Conservation (phyloP, 176 grass and related monocot genomes). For the Canna indica region DNA sequence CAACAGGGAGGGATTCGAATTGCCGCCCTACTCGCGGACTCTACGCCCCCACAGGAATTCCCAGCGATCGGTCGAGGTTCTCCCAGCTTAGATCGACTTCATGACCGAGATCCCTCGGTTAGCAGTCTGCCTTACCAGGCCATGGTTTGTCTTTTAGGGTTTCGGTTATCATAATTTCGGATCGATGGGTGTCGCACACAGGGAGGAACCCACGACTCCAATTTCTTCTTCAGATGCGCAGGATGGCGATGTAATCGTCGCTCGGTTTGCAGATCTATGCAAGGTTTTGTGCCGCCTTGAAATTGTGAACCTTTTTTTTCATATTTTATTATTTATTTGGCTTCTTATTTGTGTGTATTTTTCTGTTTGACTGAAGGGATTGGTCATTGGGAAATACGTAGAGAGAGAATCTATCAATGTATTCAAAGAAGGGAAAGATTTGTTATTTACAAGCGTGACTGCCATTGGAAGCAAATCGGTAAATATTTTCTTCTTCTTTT, state of each 20-base stretch:
- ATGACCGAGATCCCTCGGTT: background rate
- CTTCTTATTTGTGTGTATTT: constrained; percentile 1
- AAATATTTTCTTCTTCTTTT: background rate
- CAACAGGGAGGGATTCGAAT: background rate
- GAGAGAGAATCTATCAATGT: constrained; percentile 34
- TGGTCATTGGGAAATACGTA: constrained; percentile 30
- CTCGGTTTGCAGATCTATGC: constrained; percentile 59
- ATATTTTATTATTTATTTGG: background rate
- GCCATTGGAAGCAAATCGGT: constrained; percentile 53
- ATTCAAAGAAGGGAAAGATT: constrained; percentile 42
- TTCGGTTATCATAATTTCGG: background rate
- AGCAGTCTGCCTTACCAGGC: background rate
- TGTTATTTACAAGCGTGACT: constrained; percentile 25
- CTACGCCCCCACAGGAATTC: background rate
- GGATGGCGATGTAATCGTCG: constrained; percentile 3
- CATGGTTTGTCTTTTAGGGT: background rate
- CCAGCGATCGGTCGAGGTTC: background rate
- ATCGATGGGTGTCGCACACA: background rate
- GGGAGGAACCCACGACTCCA: background rate
- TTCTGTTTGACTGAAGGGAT: constrained; percentile 28
- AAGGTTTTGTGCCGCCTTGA: constrained; percentile 39
- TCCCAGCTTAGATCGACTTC: background rate
- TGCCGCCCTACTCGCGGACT: background rate
- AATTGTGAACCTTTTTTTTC: background rate
- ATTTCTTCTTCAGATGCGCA: constrained; percentile 17